Base-by-base conservation (phyloP, 176 grass and related monocot species). In the Hordeum vulgare region DNA sequence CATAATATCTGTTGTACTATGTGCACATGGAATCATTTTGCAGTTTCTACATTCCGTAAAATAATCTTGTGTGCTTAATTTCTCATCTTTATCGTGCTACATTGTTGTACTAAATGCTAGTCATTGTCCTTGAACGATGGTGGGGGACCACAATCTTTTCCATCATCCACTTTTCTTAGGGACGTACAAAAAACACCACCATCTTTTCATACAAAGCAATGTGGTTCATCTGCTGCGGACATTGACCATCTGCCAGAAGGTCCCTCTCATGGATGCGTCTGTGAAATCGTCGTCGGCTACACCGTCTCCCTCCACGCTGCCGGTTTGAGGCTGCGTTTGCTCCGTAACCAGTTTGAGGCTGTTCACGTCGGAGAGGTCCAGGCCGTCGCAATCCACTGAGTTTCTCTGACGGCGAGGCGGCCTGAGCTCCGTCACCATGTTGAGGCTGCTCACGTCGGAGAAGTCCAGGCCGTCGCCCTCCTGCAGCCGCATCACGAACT, bases 161-260 rank as follows among this genome's bases (percentile, higher is more conserved):
- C 51, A 54, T 3, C 51, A 54, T 54, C 51, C 51, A 54, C 51
- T 20, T 6, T 54, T 15, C 17, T 17, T 14, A 17, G 5, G 45
- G 45, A 49, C 45, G 14, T 49, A 49, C 45, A 49, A 49, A 17
- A 49, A 49, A 49, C 45, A 49, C 5, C 11, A 14, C 1, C 13
- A 49, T 49, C 14, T 49, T 49, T 14, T 49, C 14, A 49, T 49
- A 15, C 4, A 17, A 20, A 1, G 49, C 49, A 25, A 18, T 25
- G 0, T 20, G 15, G 26, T 29, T 87, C 72, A 78, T 45, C 80
- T 77, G 40, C 70, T 77, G 11, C 37, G 23, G 28, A 63, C 77
- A 77, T 76, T 85, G 28, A 80, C 83, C 87, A 89, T 85, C 42
- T 81, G 23, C 87, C 87, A 81, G 41, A 85, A 89, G 71, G 76